Base-by-base conservation (phyloP, 2,329 filamentous ascomycete species). In the Botrytis tulipae region DNA sequence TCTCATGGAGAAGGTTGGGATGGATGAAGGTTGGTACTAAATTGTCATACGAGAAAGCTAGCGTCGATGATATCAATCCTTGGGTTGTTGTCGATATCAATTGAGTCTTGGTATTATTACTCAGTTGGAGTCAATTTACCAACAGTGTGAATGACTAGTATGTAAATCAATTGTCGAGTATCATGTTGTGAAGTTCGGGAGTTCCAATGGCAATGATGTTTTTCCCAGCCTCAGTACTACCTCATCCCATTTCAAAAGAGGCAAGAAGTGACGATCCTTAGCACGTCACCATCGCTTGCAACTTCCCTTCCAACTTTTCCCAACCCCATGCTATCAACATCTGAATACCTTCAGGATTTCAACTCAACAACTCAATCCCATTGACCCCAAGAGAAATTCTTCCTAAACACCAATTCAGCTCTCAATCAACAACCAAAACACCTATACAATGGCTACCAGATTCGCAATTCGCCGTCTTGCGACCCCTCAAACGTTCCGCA, bases 391-490 rank as follows among this genome's bases (percentile, higher is more conserved):
- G 16, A 22, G 9, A 29, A 20, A 37, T 6, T 14, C 25, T 6
- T 14, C 25, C 35, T 4, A 20, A 35, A 40, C 37, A 59, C 9
- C 48, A 48, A 70, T 72, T 65, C 35, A 62, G 35, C 46, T 57
- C 54, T 59, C 67, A 70, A 42, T 32, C 63, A 51, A 51, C 54
- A 20, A 29, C 18, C 22, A 20, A 46, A 16, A 29, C 3, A 51
- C 42, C 29, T 32, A 32, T 9, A 76, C 42, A 71, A 81, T 81
- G 79, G 75, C 78, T 69, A 78, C 78, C 51, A 75, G 73, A 51
- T 54, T 44, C 14, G 60, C 75, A 20, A 65, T 80, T 51, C 78
- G 78, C 35, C 74, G 77, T 65, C 29, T 78, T 22, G 73, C 77
- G 16, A 73, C 73, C 18, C 71, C 76, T 40, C 73, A 72, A 29